Evolutionary conservation across 139 green algal genomes (phyloP).

Genomic region (Microglena sp.): DNA sequence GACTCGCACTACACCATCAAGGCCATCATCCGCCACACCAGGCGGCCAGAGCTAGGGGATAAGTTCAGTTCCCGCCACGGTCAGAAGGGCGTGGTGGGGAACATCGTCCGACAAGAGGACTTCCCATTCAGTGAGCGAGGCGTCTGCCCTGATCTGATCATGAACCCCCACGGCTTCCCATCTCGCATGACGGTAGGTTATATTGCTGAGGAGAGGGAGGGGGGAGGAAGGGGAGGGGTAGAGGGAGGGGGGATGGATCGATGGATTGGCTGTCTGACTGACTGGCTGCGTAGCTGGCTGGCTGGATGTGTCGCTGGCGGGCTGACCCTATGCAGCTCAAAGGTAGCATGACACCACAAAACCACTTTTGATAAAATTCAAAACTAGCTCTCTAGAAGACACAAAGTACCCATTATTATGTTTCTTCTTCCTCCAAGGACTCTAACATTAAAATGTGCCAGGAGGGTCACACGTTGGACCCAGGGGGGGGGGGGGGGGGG

Average conservation of each 20-base stretch:
- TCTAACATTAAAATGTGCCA: no score
- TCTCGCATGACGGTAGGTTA: slow-evolving; percentile 96
- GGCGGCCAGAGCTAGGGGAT: slow-evolving; percentile 91
- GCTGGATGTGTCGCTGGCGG: not conserved
- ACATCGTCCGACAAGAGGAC: slow-evolving; percentile 82
- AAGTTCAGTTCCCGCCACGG: slow-evolving; percentile 93
- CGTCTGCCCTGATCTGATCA: slow-evolving; percentile 93
- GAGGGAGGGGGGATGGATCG: no score
- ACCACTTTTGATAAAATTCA: no score
- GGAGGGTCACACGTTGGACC: no score
- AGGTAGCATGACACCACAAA: no score
- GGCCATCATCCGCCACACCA: slow-evolving; percentile 79
- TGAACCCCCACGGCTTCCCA: slow-evolving; percentile 98
- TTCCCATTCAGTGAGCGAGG: slow-evolving; percentile 86
- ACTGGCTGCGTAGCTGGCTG: not conserved
- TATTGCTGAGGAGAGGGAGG: slow-evolving; percentile 44
- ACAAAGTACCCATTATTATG: no score
- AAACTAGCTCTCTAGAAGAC: no score
- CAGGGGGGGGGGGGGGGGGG: no score
- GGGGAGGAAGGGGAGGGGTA: not conserved
- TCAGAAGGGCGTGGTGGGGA: slow-evolving; percentile 91
- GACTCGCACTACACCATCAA: slow-evolving; percentile 82
- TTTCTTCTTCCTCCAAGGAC: no score
- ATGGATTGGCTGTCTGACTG: no score
- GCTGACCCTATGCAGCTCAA: no score